Percentiles rank a stretch among this genome's conserved stretches.
Conservation (phyloP, 2,329 filamentous ascomycete genomes). For the Pseudogymnoascus sp. region DNA sequence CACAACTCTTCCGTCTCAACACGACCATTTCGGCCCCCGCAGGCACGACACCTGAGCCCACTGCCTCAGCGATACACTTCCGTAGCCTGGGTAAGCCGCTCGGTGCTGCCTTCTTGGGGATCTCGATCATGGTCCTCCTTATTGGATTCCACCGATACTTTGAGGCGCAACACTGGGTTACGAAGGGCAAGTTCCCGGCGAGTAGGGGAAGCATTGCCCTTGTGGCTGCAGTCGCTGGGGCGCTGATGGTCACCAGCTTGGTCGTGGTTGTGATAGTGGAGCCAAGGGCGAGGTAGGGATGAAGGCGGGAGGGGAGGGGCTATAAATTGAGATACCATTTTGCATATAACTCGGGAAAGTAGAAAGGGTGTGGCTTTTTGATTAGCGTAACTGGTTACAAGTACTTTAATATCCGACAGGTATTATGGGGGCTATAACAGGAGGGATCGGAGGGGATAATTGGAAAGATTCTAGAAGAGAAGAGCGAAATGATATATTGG, state of each 20-base stretch:
- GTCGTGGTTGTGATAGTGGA: slow-evolving; percentile 53
- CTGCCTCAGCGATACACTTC: slow-evolving; percentile 27
- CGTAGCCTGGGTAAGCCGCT: slow-evolving; percentile 64
- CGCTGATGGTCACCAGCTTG: slow-evolving; percentile 52
- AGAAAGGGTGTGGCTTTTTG: background rate
- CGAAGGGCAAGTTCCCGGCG: slow-evolving; percentile 71
- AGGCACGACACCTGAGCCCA: slow-evolving; percentile 10
- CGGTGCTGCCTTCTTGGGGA: slow-evolving; percentile 67
- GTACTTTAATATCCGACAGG: background rate
- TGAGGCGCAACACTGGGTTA: slow-evolving; percentile 70
- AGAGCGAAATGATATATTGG: background rate
- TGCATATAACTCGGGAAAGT: background rate
- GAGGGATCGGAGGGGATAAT: background rate
- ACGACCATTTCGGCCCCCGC: slow-evolving; percentile 43
- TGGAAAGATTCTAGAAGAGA: background rate
- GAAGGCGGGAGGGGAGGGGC: background rate
- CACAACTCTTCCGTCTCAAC: slow-evolving; percentile 78
- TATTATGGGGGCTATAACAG: background rate
- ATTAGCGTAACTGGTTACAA: background rate
- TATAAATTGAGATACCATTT: background rate
- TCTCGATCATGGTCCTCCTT: slow-evolving; percentile 66
- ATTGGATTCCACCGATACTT: slow-evolving; percentile 75
- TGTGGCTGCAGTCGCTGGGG: slow-evolving; percentile 56
- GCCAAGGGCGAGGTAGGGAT: slow-evolving; percentile 21
- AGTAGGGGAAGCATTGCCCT: slow-evolving; percentile 67